Evolutionary conservation across 2,329 filamentous ascomycete genomes (phyloP), one percentile per base, ranked within the genome.

Genomic region (Metarhizium brunneum): DNA sequence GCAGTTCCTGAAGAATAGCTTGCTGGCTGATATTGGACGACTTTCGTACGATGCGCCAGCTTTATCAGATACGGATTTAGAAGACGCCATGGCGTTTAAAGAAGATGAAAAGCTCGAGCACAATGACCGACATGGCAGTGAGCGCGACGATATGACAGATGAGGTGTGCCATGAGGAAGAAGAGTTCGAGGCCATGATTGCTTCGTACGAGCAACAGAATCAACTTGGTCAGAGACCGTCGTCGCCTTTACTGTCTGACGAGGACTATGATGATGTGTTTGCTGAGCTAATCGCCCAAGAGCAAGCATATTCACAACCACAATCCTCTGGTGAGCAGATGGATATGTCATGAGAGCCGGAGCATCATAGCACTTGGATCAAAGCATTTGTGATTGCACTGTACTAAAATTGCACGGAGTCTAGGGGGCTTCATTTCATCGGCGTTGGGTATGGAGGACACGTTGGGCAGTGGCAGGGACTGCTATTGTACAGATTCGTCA

Each of bases 221-320:
- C 47, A 56, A 42, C 40, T 59, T 5, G 52, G 60, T 11, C 63
- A 60, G 38, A 65, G 62, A n/a, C 69, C 68, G 14, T 62, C 64
- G 6, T 71, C 73, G 2, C 63, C 68, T 8, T 64, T 66, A 1
- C 66, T 75, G 36, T 76, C 72, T 1, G 82, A 85, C 53, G 81
- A 84, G 49, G 82, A 84, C 47, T 86, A 84, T 62, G 83, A 86
- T 59, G 71, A 76, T 50, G 68, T 85, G 10, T 86, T 96, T 58
- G 69, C 65, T 13, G 71, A 73, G 56, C 61, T 73, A 16, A 63
- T 72, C 8, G 62, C 67, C 13, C 66, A 69, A 57, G 68, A 72
- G 55, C 54, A 58, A 16, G 47, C 51, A 7, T 49, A 54, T 11
- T 52, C 59, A 20, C 54, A 54, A 20, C 57, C 60, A 35, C 54